A percentile compares a stretch with the other conserved stretches of the same genome.
Evolutionary conservation across 352 stramenopile species (phyloP).

Genomic region (Globisporangium abappressorium): DNA sequence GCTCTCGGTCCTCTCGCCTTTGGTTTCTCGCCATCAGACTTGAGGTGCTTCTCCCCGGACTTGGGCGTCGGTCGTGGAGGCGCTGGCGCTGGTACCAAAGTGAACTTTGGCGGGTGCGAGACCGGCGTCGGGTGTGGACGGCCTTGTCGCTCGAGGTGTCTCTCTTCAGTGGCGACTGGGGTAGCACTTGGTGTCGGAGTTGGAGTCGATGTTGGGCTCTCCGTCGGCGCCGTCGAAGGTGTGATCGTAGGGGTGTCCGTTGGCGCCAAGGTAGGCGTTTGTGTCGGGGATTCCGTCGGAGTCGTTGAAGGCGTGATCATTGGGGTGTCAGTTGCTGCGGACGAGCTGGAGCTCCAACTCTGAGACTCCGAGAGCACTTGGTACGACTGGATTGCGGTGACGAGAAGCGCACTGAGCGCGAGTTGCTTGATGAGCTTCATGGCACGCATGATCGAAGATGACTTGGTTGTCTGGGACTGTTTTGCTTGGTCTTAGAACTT

Average conservation of each 20-base stretch:
- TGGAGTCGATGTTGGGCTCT: not conserved
- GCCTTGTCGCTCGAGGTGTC: not conserved
- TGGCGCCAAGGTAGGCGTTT: too few species aligned
- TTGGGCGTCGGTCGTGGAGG: not conserved
- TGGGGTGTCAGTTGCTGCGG: too few species aligned
- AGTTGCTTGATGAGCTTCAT: not conserved
- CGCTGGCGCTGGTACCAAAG: not conserved
- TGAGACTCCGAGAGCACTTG: not conserved
- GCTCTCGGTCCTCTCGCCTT: not conserved
- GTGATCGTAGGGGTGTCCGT: too few species aligned
- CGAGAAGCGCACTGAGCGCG: not conserved
- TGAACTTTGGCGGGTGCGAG: not conserved
- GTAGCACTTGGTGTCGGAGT: not conserved
- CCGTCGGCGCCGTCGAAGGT: too few species aligned
- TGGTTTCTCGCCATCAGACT: not conserved
- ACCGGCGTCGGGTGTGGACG: not conserved
- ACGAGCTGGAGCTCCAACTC: not conserved
- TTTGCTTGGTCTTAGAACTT: not conserved
- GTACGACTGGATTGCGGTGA: not conserved
- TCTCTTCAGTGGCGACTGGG: not conserved
- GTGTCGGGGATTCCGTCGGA: not conserved
- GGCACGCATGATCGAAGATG: not conserved
- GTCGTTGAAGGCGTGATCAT: not conserved
- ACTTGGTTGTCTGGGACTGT: too few species aligned
- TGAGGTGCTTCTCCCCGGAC: not conserved